A percentile compares a stretch with the other conserved stretches of the same genome.
Conservation (phyloP, 495 filamentous ascomycete species). For the Aspergillus sclerotiicarbonarius region DNA sequence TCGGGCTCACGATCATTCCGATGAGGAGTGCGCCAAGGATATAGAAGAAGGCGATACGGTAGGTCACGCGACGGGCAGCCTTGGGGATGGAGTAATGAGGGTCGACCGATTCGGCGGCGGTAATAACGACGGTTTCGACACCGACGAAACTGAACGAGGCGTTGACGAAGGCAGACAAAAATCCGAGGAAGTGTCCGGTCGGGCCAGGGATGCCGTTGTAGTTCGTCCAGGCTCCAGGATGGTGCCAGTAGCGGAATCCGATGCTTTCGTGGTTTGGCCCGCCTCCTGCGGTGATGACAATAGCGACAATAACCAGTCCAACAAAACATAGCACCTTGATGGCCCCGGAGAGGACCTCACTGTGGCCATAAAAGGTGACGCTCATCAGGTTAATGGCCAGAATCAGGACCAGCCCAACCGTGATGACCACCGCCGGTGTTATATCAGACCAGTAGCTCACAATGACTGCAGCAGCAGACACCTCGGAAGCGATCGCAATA, state of each 20-base stretch:
- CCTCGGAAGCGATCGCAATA: conserved; percentile 68
- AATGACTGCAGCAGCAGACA: conserved; percentile 68
- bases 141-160: conserved; percentile 55
- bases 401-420: conserved; percentile 66
- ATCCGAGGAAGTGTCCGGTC: conserved; percentile 43
- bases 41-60: conserved; percentile 85
- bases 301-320: conserved; percentile 63
- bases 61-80: conserved; percentile 81
- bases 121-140: conserved; percentile 71
- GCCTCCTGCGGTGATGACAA: conserved; percentile 68
- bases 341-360: conserved; percentile 69
- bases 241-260: conserved; percentile 69
- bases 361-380: conserved; percentile 68
- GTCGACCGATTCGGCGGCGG: conserved; percentile 80
- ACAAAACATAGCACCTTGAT: conserved; percentile 76
- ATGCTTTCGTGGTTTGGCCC: conserved; percentile 59
- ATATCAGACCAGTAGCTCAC: conserved; percentile 65
- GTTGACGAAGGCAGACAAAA: conserved; percentile 46
- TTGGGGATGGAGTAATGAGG: conserved; percentile 73
- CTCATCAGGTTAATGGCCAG: conserved; percentile 66
- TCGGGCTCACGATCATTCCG: conserved; percentile 49
- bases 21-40: conserved; percentile 55
- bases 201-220: conserved; percentile 34
- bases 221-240: conserved; percentile 42
- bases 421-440: conserved; percentile 62